Percentiles rank a stretch among this genome's conserved stretches.
Conservation (phyloP, 306 rosid species). For the Glycine tomentella region DNA sequence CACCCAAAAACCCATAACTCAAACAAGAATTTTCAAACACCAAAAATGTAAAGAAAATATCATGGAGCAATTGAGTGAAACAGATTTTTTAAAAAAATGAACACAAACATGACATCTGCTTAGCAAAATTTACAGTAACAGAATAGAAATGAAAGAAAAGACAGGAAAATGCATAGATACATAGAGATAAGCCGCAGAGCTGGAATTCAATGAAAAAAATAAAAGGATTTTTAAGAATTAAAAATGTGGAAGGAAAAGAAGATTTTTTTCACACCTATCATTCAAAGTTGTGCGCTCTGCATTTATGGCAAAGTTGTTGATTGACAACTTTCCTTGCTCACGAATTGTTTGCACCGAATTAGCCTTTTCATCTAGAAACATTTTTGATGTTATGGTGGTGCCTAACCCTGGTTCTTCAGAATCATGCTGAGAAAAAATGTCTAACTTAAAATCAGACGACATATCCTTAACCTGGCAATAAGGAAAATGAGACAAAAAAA, state of each 20-base stretch:
- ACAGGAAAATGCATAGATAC: conserved; percentile 14
- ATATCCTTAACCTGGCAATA: conserved; percentile 55
- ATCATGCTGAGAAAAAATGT: conserved; percentile 52
- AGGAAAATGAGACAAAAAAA: conserved; percentile 3
- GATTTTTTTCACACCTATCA: conserved; percentile 59
- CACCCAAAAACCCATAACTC: conserved; percentile 1
- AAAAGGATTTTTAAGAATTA: neutral
- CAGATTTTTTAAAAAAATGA: neutral
- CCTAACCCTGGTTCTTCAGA: conserved; percentile 58
- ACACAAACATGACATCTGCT: neutral
- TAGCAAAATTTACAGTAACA: neutral
- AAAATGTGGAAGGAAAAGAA: conserved; percentile 14
- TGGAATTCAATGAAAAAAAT: neutral
- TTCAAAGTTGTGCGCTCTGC: conserved; percentile 68
- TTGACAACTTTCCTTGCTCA: conserved; percentile 53
- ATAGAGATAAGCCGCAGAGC: neutral
- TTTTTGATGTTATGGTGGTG: conserved; percentile 41
- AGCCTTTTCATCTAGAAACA: conserved; percentile 38
- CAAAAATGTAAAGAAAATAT: conserved; percentile 6
- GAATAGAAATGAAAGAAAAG: conserved; percentile 15
- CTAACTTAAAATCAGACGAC: conserved; percentile 66
- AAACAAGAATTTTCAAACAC: conserved; percentile 23
- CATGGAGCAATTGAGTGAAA: conserved; percentile 6
- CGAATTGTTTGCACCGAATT: conserved; percentile 44
- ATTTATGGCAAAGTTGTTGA: conserved; percentile 47